These are phyloP conservation scores for Diaporthe caulivora DNA, from an alignment of 2,329 filamentous ascomycete species.

Conservation along the genomic window DNA sequence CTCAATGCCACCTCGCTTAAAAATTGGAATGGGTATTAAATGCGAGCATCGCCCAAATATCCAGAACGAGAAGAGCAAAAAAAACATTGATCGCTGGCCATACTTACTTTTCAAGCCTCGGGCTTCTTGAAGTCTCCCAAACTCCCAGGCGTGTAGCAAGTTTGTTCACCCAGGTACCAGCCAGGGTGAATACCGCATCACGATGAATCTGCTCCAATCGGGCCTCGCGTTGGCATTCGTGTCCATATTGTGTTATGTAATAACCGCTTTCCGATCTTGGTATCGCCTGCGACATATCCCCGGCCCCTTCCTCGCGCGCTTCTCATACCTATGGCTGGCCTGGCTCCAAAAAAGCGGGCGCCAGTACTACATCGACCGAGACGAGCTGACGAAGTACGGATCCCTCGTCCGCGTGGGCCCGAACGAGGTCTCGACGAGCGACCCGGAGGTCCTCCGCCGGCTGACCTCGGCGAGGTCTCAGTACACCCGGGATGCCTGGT, in stretches of 20 bases:
- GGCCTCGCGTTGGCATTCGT: background rate
- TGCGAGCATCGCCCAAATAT: background rate
- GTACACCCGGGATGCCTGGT: constrained; percentile 44
- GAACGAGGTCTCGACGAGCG: constrained; percentile 50
- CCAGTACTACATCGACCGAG: constrained; percentile 43
- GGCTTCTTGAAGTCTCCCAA: background rate
- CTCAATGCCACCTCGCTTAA: background rate
- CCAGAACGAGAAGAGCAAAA: background rate
- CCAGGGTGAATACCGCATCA: background rate
- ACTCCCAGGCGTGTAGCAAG: background rate
- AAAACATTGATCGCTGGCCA: background rate
- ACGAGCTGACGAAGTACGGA: constrained; percentile 44
- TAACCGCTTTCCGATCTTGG: constrained; percentile 21
- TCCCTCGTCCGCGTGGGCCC: constrained; percentile 51
- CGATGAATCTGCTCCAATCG: constrained; percentile 5
- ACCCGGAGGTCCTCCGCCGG: constrained; percentile 47
- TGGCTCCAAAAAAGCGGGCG: constrained; percentile 42
- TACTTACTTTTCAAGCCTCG: background rate
- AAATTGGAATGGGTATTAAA: background rate
- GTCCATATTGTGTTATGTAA: background rate
- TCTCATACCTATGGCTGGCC: constrained; percentile 50
- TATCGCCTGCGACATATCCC: constrained; percentile 44
- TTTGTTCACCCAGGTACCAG: background rate
- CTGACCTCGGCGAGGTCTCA: constrained; percentile 46
- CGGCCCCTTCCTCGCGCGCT: constrained; percentile 46